These are phyloP conservation scores for Malassezia dermatis DNA, from an alignment of 1,284 basidiomycete species.

Conservation along the genomic window DNA sequence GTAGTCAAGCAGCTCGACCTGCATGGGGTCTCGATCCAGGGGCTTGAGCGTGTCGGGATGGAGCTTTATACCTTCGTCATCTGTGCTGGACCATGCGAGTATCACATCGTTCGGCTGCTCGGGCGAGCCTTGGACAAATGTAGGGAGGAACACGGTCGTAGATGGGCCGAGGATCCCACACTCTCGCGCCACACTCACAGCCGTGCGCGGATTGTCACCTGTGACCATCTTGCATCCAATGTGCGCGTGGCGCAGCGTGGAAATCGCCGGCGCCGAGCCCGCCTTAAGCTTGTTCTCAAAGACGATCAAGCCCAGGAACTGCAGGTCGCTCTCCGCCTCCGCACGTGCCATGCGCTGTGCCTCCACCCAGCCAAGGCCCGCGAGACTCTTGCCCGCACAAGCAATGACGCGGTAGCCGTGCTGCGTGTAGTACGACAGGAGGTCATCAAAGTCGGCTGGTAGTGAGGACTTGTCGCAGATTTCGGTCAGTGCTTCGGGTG, in stretches of 20 bases:
- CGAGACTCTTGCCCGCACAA: slow-evolving; percentile 89
- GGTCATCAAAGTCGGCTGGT: slow-evolving; percentile 89
- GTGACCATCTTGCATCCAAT: slow-evolving; percentile 96
- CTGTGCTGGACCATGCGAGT: slow-evolving; percentile 83
- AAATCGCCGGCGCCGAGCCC: slow-evolving; percentile 82
- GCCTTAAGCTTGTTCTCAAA: slow-evolving; percentile 98
- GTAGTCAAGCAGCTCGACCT: slow-evolving; percentile 61
- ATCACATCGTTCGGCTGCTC: slow-evolving; percentile 49
- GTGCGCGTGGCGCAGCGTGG: slow-evolving; percentile 75
- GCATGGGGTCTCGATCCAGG: slow-evolving; percentile 33
- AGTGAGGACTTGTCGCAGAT: slow-evolving; percentile 56
- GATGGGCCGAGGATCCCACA: slow-evolving; percentile 80
- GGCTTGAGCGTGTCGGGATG: slow-evolving; percentile 69
- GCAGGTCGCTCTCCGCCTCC: slow-evolving; percentile 79
- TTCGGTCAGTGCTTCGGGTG: slow-evolving; percentile 91
- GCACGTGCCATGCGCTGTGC: slow-evolving; percentile 94
- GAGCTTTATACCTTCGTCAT: slow-evolving; percentile 73
- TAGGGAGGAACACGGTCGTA: slow-evolving; percentile 80
- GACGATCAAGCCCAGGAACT: slow-evolving; percentile 89
- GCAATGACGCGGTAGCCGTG: slow-evolving; percentile 97
- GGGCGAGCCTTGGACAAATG: slow-evolving; percentile 52
- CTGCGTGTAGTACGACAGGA: slow-evolving; percentile 91
- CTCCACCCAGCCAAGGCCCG: slow-evolving; percentile 89
- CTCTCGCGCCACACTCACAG: slow-evolving; percentile 91
- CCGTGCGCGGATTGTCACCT: slow-evolving; percentile 91